Percentiles rank a stretch among this genome's conserved stretches.
Conservation (phyloP, 1,139 yeast genomes). For the Diutina catenulata region DNA sequence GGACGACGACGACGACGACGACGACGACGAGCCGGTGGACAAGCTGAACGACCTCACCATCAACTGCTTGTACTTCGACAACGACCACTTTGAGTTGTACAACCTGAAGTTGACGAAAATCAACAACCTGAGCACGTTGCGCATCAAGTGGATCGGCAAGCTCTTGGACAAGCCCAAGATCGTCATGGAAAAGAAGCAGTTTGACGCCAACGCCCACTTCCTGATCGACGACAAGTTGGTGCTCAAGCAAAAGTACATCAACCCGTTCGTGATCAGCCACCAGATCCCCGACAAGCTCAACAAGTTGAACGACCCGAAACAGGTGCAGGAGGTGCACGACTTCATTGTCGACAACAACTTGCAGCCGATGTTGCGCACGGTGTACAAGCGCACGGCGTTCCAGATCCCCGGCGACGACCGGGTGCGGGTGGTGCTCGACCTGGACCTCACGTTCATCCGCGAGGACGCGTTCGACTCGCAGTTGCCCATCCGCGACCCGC, state of each 20-base stretch:
- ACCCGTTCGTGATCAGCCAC: slow-evolving; percentile 40
- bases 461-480: slow-evolving; percentile 81
- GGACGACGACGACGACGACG: slow-evolving; percentile 15
- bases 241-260: slow-evolving; percentile 70
- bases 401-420: slow-evolving; percentile 97
- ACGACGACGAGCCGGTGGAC: slow-evolving; percentile 10
- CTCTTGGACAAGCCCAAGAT: slow-evolving; percentile 67
- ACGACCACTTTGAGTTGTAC: slow-evolving; percentile 70
- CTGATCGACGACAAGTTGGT: slow-evolving; percentile 47
- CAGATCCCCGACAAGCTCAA: slow-evolving; percentile 29
- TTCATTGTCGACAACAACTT: slow-evolving; percentile 57
- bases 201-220: slow-evolving; percentile 43
- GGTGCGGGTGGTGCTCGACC: slow-evolving; percentile 80
- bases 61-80: slow-evolving; percentile 83
- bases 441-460: slow-evolving; percentile 75
- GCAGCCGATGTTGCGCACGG: slow-evolving; percentile 79
- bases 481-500: slow-evolving; percentile 83
- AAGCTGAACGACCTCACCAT: slow-evolving; percentile 59
- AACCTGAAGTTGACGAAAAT: slow-evolving; percentile 70
- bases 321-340: slow-evolving; percentile 47
- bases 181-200: slow-evolving; percentile 69
- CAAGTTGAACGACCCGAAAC: slow-evolving; percentile 19
- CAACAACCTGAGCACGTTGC: slow-evolving; percentile 58
- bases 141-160: slow-evolving; percentile 88
- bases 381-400: slow-evolving; percentile 88